These are phyloP conservation scores for Penicillium robsamsonii DNA, from an alignment of 495 filamentous ascomycete genomes.

Conservation along the genomic window DNA sequence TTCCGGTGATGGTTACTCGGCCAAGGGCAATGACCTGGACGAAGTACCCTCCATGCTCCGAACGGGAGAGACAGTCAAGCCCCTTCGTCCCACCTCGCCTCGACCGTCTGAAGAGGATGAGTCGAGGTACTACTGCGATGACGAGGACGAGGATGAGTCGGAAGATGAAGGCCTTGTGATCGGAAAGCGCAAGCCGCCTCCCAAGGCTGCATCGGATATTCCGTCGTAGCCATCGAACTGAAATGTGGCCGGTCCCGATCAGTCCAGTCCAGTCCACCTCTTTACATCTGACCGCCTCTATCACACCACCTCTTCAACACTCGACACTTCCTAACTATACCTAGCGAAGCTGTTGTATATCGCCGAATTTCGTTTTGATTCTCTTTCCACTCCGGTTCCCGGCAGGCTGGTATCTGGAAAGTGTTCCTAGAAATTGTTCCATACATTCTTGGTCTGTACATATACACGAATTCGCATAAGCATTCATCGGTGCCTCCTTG, in stretches of 20 bases:
- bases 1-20: conserved; percentile 47
- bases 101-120: conserved; percentile 41
- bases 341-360: conserved; percentile 28
- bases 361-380: conserved; percentile 13
- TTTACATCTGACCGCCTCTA: background rate
- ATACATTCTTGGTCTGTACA: conserved; percentile 33
- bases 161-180: conserved; percentile 52
- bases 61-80: conserved; percentile 47
- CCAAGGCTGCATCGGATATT: conserved; percentile 19
- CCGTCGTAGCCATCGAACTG: conserved; percentile 10
- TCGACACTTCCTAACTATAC: conserved; percentile 20
- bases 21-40: conserved; percentile 32
- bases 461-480: conserved; percentile 18
- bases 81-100: conserved; percentile 21
- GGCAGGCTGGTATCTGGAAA: conserved; percentile 15
- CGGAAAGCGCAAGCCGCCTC: conserved; percentile 37
- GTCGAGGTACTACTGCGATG: conserved; percentile 44
- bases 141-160: conserved; percentile 48
- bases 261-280: background rate
- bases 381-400: conserved; percentile 5
- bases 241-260: conserved; percentile 11
- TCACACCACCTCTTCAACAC: conserved; percentile 1
- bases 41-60: conserved; percentile 46
- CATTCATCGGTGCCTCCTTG: background rate
- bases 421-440: conserved; percentile 26